Evolutionary conservation across 129 eudicot species (phyloP).

Genomic region (Mikania micrantha): DNA sequence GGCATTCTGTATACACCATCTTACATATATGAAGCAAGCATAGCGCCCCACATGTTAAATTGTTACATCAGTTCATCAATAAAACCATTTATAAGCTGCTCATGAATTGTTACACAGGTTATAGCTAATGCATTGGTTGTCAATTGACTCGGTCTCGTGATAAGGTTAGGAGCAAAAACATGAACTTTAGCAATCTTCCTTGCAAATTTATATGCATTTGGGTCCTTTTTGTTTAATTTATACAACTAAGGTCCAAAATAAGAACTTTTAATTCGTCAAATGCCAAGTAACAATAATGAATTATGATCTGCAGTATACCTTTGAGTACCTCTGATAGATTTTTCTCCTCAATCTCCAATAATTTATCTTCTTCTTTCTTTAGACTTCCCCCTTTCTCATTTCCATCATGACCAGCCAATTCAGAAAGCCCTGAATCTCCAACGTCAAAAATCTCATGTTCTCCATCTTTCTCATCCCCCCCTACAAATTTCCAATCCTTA

Average conservation of each 20-base stretch:
- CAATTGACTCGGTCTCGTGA: not conserved
- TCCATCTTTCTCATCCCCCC: conserved; percentile 29
- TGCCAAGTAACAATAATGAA: not conserved
- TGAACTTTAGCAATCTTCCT: not conserved
- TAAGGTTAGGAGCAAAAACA: not conserved
- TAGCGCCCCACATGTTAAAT: not conserved
- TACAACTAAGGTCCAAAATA: not conserved
- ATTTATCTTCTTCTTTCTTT: conserved; percentile 37
- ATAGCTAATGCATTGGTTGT: not conserved
- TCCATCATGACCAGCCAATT: conserved; percentile 17
- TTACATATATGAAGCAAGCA: not conserved
- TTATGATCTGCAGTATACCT: conserved; percentile 28
- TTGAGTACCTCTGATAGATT: conserved; percentile 42
- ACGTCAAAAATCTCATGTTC: conserved; percentile 34
- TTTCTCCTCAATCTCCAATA: conserved; percentile 57
- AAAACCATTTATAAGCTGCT: not conserved
- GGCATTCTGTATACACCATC: not conserved
- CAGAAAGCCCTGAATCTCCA: conserved; percentile 18
- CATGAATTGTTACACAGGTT: not conserved
- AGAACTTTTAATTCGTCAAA: not conserved
- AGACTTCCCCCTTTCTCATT: conserved; percentile 10
- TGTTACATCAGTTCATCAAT: not conserved
- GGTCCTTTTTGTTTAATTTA: not conserved
- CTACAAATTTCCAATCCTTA: conserved; percentile 42
- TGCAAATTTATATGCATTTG: not conserved